Conservation (phyloP, 257 asterid genomes). For the Dorcoceras hygrometricum region DNA sequence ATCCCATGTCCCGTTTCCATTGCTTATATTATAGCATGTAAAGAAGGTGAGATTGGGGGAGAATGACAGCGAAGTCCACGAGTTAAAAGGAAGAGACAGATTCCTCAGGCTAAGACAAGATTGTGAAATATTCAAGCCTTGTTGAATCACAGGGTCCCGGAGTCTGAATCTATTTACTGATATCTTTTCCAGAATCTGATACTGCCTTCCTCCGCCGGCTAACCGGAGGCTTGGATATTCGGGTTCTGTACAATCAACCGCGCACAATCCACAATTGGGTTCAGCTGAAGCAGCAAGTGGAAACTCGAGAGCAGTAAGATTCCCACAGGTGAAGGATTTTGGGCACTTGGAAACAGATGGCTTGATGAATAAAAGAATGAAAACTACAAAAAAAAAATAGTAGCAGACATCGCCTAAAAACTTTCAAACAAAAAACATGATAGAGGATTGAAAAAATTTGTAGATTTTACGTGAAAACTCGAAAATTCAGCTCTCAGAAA, state of each 20-base stretch:
- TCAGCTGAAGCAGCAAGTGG: conserved; percentile 22
- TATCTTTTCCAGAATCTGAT: background rate
- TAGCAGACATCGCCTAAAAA: too few relatives aligned
- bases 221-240: conserved; percentile 25
- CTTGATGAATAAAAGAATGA: conserved; percentile 6
- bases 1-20: background rate
- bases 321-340: conserved; percentile 30
- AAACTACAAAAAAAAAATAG: too few relatives aligned
- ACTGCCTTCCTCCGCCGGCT: conserved; percentile 2
- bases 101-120: conserved; percentile 14
- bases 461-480: too few relatives aligned
- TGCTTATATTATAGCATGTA: conserved; percentile 10
- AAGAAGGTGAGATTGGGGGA: conserved; percentile 27
- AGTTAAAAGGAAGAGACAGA: background rate
- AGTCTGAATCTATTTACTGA: conserved; percentile 13
- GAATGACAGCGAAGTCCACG: conserved; percentile 25
- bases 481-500: too few relatives aligned
- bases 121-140: background rate
- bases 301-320: conserved; percentile 20
- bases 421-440: too few relatives aligned
- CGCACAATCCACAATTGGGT: conserved; percentile 36
- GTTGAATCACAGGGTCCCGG: background rate
- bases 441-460: too few relatives aligned
- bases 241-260: conserved; percentile 6
- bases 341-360: conserved; percentile 29